These are phyloP conservation scores for Xylaria polymorpha DNA, from an alignment of 2,329 filamentous ascomycete genomes.

Conservation along the genomic window DNA sequence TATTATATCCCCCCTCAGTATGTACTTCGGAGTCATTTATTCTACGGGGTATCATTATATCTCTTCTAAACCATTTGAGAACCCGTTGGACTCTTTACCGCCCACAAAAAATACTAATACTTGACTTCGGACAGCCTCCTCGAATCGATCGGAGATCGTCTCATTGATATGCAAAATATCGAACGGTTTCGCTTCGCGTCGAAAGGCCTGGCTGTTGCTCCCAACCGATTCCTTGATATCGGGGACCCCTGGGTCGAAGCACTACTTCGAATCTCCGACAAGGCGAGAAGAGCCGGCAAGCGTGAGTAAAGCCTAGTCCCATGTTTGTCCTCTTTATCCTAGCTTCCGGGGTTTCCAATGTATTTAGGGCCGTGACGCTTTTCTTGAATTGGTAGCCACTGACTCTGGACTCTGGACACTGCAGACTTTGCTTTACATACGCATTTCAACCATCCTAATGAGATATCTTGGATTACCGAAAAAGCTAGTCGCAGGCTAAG, in stretches of 20 bases:
- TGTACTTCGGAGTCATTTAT: not conserved
- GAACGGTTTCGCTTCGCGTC: slow-evolving; percentile 70
- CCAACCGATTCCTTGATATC: slow-evolving; percentile 64
- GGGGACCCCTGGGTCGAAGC: slow-evolving; percentile 59
- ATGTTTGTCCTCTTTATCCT: not conserved
- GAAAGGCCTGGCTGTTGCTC: slow-evolving; percentile 70
- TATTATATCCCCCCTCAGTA: slow-evolving; percentile 65
- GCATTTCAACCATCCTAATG: slow-evolving; percentile 72
- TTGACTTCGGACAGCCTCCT: slow-evolving; percentile 53
- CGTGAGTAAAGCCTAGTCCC: slow-evolving; percentile 52
- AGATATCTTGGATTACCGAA: slow-evolving; percentile 70
- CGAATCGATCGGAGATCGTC: slow-evolving; percentile 63
- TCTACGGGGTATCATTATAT: not conserved
- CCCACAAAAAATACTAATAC: not conserved
- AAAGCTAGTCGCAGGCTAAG: slow-evolving; percentile 63
- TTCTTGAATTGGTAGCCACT: not conserved
- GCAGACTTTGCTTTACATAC: slow-evolving; percentile 65
- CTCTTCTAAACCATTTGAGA: not conserved
- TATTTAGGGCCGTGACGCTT: not conserved
- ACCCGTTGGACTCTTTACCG: not conserved
- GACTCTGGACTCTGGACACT: not conserved
- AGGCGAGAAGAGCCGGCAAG: slow-evolving; percentile 65
- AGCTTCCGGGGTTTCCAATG: not conserved
- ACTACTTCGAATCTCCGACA: slow-evolving; percentile 62
- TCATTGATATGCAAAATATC: slow-evolving; percentile 68